These are phyloP conservation scores for Candida tetrigidarum DNA, from an alignment of 1,139 yeast species.

Conservation along the genomic window DNA sequence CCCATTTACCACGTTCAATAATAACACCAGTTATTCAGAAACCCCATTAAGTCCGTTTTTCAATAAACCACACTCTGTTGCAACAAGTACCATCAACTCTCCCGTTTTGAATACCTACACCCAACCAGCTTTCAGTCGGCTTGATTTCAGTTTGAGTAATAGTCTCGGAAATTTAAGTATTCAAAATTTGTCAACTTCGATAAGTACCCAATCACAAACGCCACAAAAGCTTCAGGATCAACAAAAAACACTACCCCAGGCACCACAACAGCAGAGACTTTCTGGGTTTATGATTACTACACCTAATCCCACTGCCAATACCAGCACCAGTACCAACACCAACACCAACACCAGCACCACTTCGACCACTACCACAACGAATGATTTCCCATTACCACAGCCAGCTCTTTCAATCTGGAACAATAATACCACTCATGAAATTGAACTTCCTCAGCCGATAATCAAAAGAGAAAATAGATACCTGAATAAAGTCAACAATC, in stretches of 20 bases:
- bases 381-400: not conserved
- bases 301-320: not conserved
- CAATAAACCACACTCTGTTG: not conserved
- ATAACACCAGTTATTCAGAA: slow-evolving; percentile 6
- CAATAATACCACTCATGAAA: not conserved
- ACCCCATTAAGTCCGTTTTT: slow-evolving; percentile 7
- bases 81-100: slow-evolving; percentile 3
- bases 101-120: slow-evolving; percentile 5
- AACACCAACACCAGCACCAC: not conserved
- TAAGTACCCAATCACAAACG: not conserved
- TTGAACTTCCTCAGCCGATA: not conserved
- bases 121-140: slow-evolving; percentile 1
- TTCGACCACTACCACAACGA: not conserved
- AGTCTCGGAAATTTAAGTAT: not conserved
- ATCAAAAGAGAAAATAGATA: slow-evolving; percentile 23
- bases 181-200: not conserved
- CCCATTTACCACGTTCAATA: not conserved
- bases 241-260: not conserved
- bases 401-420: slow-evolving; percentile 9
- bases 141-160: slow-evolving; percentile 4
- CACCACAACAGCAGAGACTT: not conserved
- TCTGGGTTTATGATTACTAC: slow-evolving; percentile 5
- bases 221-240: not conserved
- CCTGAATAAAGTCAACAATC: slow-evolving; percentile 26
- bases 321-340: not conserved